Conservation (phyloP, 1,139 yeast species). For the Yamadazyma atlantica region DNA sequence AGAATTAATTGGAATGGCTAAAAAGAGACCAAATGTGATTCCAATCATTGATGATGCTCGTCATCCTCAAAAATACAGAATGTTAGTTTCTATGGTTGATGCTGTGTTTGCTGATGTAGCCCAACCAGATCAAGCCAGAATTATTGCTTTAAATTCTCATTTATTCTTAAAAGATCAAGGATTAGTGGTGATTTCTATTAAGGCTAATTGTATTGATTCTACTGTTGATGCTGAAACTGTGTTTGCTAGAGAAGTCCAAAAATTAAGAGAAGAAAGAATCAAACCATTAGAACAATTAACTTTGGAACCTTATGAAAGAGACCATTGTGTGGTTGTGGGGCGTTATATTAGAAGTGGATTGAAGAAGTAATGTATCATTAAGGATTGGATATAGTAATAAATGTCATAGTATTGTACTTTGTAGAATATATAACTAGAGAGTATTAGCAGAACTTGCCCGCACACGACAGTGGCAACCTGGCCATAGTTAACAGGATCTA, state of each 20-base stretch:
- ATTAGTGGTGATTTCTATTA: conserved; percentile 95
- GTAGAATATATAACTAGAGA: too few species aligned
- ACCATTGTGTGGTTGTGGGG: conserved; percentile 98
- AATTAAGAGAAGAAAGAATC: conserved; percentile 97
- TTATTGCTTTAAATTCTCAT: conserved; percentile 96
- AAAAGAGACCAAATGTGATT: conserved; percentile 98
- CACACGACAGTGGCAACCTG: too few species aligned
- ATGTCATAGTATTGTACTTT: not conserved
- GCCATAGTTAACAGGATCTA: too few species aligned
- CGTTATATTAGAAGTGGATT: conserved; percentile 90
- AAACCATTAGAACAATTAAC: conserved; percentile 98
- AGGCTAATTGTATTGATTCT: conserved; percentile 99
- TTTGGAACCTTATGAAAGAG: conserved; percentile 99
- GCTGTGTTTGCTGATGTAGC: conserved; percentile 99
- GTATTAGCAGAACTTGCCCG: too few species aligned
- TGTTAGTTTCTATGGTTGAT: conserved; percentile 98
- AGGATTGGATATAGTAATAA: not conserved
- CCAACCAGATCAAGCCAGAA: conserved; percentile 99
- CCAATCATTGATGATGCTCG: conserved; percentile 99
- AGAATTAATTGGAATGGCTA: conserved; percentile 98
- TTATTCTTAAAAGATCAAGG: conserved; percentile 98
- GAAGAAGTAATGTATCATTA: conserved; percentile 37
- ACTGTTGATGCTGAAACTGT: conserved; percentile 99
- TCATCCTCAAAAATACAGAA: conserved; percentile 99
- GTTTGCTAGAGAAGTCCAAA: conserved; percentile 98